Percentiles rank a stretch among this genome's conserved stretches.
phyloP scores from a whole-genome alignment of 2,329 filamentous ascomycete species.

The Pseudocercospora pini-densiflorae region DNA sequence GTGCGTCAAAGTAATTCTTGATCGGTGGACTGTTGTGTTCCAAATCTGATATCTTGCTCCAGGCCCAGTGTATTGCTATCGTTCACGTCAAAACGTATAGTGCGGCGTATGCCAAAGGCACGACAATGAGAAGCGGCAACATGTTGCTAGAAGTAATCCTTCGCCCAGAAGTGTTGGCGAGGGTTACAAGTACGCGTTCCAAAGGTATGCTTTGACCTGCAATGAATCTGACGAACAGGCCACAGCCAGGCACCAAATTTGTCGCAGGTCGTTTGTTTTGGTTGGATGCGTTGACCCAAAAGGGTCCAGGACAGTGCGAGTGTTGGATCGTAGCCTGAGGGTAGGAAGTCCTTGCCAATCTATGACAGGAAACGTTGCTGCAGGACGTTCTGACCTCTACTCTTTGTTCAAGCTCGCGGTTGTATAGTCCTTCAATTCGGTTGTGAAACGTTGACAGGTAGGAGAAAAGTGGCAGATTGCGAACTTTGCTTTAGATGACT shows the following conservation, averaged over 20 bases:
- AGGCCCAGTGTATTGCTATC: not conserved
- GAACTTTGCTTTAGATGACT: not conserved
- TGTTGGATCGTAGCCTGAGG: not conserved
- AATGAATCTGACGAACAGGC: not conserved
- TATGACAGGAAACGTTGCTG: conserved; percentile 6
- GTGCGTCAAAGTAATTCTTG: not conserved
- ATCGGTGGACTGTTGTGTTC: not conserved
- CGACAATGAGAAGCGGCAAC: conserved; percentile 20
- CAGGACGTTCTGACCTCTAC: not conserved
- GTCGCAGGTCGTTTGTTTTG: not conserved
- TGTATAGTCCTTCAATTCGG: conserved; percentile 5
- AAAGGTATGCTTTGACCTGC: conserved; percentile 9
- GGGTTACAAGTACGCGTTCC: conserved; percentile 1
- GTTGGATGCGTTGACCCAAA: not conserved
- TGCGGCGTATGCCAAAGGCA: conserved; percentile 23
- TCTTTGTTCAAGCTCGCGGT: conserved; percentile 2
- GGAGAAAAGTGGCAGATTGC: not conserved
- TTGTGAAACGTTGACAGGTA: not conserved
- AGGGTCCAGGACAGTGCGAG: not conserved
- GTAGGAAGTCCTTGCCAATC: conserved; percentile 9
- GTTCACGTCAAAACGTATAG: conserved; percentile 24
- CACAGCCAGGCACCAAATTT: not conserved
- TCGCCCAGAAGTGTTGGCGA: conserved; percentile 1
- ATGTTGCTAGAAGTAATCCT: conserved; percentile 14
- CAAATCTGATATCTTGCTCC: not conserved